Evolutionary conservation across 768 basidiomycete genomes (phyloP).

Genomic region (Termitomyces sp.): DNA sequence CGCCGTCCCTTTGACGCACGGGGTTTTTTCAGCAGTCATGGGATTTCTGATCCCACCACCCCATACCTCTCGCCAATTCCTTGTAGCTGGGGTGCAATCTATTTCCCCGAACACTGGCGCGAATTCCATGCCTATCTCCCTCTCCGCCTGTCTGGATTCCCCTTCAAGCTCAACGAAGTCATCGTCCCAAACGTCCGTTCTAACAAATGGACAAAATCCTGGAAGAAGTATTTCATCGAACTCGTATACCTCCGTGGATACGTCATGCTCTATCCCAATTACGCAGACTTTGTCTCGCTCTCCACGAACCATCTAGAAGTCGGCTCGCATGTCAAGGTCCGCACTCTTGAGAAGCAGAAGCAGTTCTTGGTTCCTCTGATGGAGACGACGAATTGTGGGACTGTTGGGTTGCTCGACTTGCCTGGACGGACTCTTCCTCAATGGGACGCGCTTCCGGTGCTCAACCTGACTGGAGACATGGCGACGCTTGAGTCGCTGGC

Average conservation of each 20-base stretch:
- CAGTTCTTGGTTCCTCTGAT: conserved; percentile 74
- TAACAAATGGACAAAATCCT: conserved; percentile 77
- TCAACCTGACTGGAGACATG: conserved; percentile 64
- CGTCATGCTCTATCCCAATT: conserved; percentile 90
- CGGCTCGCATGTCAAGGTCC: conserved; percentile 73
- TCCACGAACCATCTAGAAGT: conserved; percentile 91
- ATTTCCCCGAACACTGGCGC: conserved; percentile 87
- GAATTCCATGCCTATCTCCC: conserved; percentile 81
- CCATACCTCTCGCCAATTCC: conserved; percentile 88
- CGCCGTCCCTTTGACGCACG: conserved; percentile 69
- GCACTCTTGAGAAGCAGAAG: conserved; percentile 56
- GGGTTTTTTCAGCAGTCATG: conserved; percentile 45
- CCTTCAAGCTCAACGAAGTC: conserved; percentile 36
- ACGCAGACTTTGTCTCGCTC: conserved; percentile 62
- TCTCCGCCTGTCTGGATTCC: conserved; percentile 58
- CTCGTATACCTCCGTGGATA: conserved; percentile 79
- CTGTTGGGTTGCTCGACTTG: conserved; percentile 51
- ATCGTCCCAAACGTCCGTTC: conserved; percentile 79
- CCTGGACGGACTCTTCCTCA: conserved; percentile 52
- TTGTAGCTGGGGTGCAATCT: conserved; percentile 90
- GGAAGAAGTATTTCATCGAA: conserved; percentile 92
- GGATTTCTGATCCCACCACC: conserved; percentile 42
- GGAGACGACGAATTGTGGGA: conserved; percentile 24
- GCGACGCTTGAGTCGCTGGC: conserved; percentile 33
- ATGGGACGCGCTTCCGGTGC: conserved; percentile 57